Percentiles rank a stretch among this genome's conserved stretches.
Evolutionary conservation across 164 flowering plant genomes (phyloP).

Genomic region (Vitis labrusca): DNA sequence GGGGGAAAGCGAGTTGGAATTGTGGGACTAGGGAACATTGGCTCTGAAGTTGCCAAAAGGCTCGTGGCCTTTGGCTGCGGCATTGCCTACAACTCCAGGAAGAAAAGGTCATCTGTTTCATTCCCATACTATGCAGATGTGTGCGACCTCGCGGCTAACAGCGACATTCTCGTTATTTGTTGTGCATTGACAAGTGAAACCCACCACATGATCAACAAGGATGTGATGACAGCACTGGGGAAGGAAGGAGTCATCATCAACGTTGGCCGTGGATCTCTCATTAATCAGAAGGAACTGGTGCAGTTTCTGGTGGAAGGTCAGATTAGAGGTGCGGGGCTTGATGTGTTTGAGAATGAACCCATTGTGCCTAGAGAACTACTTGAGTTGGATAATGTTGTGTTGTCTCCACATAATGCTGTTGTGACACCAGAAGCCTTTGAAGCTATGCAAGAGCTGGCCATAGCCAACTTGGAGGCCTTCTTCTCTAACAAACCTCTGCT

Average conservation of each 20-base stretch:
- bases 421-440: conserved; percentile 33
- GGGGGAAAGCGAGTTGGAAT: conserved; percentile 71
- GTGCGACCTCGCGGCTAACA: conserved; percentile 57
- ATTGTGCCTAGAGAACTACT: conserved; percentile 37
- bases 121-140: conserved; percentile 60
- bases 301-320: conserved; percentile 63
- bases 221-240: conserved; percentile 72
- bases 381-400: conserved; percentile 42
- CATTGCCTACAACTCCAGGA: conserved; percentile 58
- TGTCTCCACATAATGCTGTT: conserved; percentile 44
- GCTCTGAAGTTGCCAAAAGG: conserved; percentile 71
- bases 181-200: conserved; percentile 73
- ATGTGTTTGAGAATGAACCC: conserved; percentile 54
- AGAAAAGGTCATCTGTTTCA: conserved; percentile 42
- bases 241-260: conserved; percentile 67
- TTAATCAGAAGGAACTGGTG: conserved; percentile 62
- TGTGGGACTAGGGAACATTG: conserved; percentile 79
- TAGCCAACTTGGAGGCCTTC: conserved; percentile 35
- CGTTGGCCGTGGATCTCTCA: conserved; percentile 68
- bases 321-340: conserved; percentile 65
- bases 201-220: conserved; percentile 61
- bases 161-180: conserved; percentile 62
- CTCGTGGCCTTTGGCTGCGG: conserved; percentile 74
- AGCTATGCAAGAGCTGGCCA: conserved; percentile 26
- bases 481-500: conserved; percentile 28